Conservation (phyloP, 768 basidiomycete genomes). For the Mycena belliarum region DNA sequence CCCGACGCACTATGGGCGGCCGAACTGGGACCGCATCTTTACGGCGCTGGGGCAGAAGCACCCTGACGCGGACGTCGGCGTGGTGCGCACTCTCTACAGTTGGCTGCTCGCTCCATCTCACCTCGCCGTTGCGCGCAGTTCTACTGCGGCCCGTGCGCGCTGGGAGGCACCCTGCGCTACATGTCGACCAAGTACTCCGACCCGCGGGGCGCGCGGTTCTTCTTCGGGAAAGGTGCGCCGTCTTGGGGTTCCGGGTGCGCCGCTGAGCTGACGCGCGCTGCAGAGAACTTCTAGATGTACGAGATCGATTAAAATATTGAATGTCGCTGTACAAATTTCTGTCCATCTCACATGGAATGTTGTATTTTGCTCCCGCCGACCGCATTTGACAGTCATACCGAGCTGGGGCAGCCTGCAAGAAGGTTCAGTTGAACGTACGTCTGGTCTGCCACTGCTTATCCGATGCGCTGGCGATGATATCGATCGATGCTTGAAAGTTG, state of each 20-base stretch:
- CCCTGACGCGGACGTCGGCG: slow-evolving; percentile 86
- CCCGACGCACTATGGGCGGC: slow-evolving; percentile 91
- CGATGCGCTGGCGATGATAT: too few relatives aligned
- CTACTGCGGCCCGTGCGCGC: slow-evolving; percentile 63
- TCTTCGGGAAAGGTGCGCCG: slow-evolving; percentile 67
- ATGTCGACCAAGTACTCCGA: slow-evolving; percentile 65
- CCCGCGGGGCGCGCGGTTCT: slow-evolving; percentile 57
- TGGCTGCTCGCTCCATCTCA: too few relatives aligned
- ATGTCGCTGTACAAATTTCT: too few relatives aligned
- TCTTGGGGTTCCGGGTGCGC: background rate
- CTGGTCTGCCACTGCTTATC: too few relatives aligned
- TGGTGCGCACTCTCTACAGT: slow-evolving; percentile 48
- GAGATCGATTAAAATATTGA: too few relatives aligned
- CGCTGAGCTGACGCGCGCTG: background rate
- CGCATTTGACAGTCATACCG: too few relatives aligned
- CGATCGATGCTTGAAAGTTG: too few relatives aligned
- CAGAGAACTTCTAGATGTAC: slow-evolving; percentile 16
- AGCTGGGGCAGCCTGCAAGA: too few relatives aligned
- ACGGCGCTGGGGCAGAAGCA: slow-evolving; percentile 78
- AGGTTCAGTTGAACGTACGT: too few relatives aligned
- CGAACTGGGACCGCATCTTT: slow-evolving; percentile 83
- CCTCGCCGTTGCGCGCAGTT: slow-evolving; percentile 30
- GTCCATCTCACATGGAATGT: too few relatives aligned
- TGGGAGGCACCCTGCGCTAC: slow-evolving; percentile 52
- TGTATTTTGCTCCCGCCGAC: too few relatives aligned